phyloP scores from a whole-genome alignment of 2,329 filamentous ascomycete species.

The Talaromyces sp. region DNA sequence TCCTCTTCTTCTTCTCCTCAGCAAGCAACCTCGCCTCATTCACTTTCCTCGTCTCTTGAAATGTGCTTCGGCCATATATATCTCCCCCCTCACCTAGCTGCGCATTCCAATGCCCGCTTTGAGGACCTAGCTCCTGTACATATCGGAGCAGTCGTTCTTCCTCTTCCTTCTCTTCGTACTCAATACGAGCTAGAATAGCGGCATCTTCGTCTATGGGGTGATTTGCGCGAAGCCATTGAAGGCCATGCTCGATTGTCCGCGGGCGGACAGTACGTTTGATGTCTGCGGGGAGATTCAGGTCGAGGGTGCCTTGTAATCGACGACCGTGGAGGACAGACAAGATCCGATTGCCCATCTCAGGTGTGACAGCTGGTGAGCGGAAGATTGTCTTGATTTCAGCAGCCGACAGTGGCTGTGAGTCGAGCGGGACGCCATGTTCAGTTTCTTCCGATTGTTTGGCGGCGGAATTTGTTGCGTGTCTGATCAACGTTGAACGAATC shows the following conservation, averaged over 20 bases:
- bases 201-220: slow-evolving; percentile 49
- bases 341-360: slow-evolving; percentile 35
- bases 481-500: not conserved
- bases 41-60: slow-evolving; percentile 37
- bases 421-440: slow-evolving; percentile 30
- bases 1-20: slow-evolving; percentile 49
- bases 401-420: slow-evolving; percentile 31
- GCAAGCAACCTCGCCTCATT: slow-evolving; percentile 41
- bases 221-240: slow-evolving; percentile 42
- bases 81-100: slow-evolving; percentile 41
- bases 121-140: slow-evolving; percentile 42
- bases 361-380: slow-evolving; percentile 28
- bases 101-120: slow-evolving; percentile 44
- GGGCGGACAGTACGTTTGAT: slow-evolving; percentile 33
- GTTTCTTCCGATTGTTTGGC: not conserved
- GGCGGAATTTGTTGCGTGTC: slow-evolving; percentile 13
- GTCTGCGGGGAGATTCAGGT: slow-evolving; percentile 42
- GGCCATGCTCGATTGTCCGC: slow-evolving; percentile 33
- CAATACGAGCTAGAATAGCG: slow-evolving; percentile 46
- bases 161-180: slow-evolving; percentile 37
- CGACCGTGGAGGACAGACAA: slow-evolving; percentile 43
- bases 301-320: slow-evolving; percentile 44
- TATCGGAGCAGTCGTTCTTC: slow-evolving; percentile 36
- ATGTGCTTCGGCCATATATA: slow-evolving; percentile 42
- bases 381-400: slow-evolving; percentile 37